These are phyloP conservation scores for Suillus subluteus DNA, from an alignment of 768 basidiomycete genomes.

Conservation along the genomic window DNA sequence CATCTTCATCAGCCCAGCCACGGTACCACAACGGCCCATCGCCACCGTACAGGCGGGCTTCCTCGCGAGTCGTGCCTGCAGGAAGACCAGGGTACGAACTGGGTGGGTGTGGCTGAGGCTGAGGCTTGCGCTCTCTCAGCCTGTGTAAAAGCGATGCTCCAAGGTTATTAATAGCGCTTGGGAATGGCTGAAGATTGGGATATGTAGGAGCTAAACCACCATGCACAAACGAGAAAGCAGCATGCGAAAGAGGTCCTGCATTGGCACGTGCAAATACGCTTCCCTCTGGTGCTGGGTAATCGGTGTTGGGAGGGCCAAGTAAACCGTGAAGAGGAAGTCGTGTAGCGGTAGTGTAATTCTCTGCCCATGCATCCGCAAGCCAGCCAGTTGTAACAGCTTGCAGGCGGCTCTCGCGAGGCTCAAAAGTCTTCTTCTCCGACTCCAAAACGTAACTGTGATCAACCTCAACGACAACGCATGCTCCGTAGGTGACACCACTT, in stretches of 20 bases:
- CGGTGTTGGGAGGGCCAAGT: constrained; percentile 68
- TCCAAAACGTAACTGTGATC: constrained; percentile 76
- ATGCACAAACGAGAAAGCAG: constrained; percentile 91
- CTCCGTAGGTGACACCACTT: constrained; percentile 19
- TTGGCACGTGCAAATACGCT: constrained; percentile 36
- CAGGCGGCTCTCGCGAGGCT: constrained; percentile 69
- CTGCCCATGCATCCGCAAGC: constrained; percentile 82
- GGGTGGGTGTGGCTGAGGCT: constrained; percentile 80
- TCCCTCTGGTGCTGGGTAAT: constrained; percentile 47
- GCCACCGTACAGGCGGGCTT: constrained; percentile 68
- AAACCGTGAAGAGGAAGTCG: constrained; percentile 80
- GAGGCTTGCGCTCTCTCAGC: constrained; percentile 65
- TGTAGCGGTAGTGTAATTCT: constrained; percentile 81
- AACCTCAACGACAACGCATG: constrained; percentile 14
- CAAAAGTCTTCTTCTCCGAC: constrained; percentile 83
- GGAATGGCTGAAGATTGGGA: constrained; percentile 77
- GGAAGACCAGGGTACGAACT: constrained; percentile 77
- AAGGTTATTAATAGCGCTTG: constrained; percentile 78
- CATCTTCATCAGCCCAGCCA: constrained; percentile 82
- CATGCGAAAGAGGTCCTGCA: constrained; percentile 62
- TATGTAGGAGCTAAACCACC: constrained; percentile 87
- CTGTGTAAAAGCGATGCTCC: constrained; percentile 70
- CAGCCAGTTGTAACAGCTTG: constrained; percentile 73
- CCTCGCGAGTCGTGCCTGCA: constrained; percentile 60
- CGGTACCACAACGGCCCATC: constrained; percentile 95